phyloP scores from a whole-genome alignment of 306 rosid genomes.

The Abrus pulchellus region DNA sequence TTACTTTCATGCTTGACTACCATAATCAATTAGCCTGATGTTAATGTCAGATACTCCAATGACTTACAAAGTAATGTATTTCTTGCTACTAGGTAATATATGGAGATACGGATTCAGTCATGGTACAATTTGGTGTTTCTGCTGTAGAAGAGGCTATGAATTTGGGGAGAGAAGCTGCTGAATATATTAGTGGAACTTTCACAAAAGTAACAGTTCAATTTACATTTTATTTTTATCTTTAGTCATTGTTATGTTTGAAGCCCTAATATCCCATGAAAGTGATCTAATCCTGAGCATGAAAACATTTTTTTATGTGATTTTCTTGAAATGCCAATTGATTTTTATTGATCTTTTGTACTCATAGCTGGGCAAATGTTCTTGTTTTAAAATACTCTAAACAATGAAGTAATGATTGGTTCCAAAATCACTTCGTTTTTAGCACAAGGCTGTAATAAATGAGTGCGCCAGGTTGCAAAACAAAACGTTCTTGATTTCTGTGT shows the following conservation, averaged over 20 bases:
- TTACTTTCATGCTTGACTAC: constrained; percentile 21
- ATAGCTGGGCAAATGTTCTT: background rate
- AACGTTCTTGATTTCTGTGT: background rate
- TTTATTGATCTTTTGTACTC: background rate
- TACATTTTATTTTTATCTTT: constrained; percentile 1
- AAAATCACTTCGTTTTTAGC: background rate
- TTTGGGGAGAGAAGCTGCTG: constrained; percentile 97
- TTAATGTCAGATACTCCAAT: constrained; percentile 27
- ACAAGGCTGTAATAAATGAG: constrained; percentile 4
- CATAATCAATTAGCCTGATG: constrained; percentile 27
- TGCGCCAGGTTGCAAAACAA: background rate
- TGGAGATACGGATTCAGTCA: constrained; percentile 97
- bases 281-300: constrained; percentile 23
- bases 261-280: background rate
- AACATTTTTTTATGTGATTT: background rate
- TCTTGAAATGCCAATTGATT: background rate
- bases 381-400: background rate
- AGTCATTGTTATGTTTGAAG: constrained; percentile 27
- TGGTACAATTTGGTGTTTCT: constrained; percentile 95
- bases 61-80: constrained; percentile 36
- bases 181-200: constrained; percentile 84
- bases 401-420: background rate
- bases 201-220: constrained; percentile 61
- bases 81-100: constrained; percentile 79
- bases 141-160: constrained; percentile 83